Base-by-base conservation (phyloP, 1,284 basidiomycete species). In the Moniliophthora roreri region DNA sequence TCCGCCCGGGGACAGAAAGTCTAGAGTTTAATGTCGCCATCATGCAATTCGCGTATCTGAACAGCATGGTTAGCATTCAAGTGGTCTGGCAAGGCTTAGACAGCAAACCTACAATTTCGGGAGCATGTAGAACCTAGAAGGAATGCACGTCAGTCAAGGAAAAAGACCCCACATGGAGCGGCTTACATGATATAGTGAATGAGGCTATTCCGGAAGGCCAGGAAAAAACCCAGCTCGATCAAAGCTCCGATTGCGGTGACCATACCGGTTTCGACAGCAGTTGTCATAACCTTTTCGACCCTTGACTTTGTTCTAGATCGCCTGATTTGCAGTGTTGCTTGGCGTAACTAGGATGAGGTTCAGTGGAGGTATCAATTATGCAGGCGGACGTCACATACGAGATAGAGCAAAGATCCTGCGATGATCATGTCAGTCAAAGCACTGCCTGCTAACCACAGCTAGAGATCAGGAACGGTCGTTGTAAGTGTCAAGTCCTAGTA, bases 391-490 rank as follows among this genome's bases (percentile, higher is more conserved):
- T 32, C 4, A 34, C 48, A 23, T 26, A 57, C 55, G 37, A 57
- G 34, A 24, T 36, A 9, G 18, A 54, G 21, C 15, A 57, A 34
- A 18, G 52, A 47, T 1, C 8, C 20, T 10, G 57, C 48, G 23
- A 58, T 56, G 11, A 56, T 56, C 4, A 56, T 35, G 46, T 58
- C 57, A 18, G 51, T 51, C 15, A 54, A 10, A 39, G 57, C 51
- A 49, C 54, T 56, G 11, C 57, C 54, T 3, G 44, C 51, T n/a
- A 58, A 39, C 57, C 57, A 58, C 9, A 51, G 20, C 57, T 58
- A 41, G 26, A 35, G 13, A 23, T 5, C 18, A 13, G 15, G 7
- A 15, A 8, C 9, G 35, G n/a, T 36, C 36, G 40, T n/a, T 39
- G 39, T 8, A n/a, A 16, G 16, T 39, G 20, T 26, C 9, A 18